Conservation (phyloP, 2,329 filamentous ascomycete genomes). For the Catunica adiposa region DNA sequence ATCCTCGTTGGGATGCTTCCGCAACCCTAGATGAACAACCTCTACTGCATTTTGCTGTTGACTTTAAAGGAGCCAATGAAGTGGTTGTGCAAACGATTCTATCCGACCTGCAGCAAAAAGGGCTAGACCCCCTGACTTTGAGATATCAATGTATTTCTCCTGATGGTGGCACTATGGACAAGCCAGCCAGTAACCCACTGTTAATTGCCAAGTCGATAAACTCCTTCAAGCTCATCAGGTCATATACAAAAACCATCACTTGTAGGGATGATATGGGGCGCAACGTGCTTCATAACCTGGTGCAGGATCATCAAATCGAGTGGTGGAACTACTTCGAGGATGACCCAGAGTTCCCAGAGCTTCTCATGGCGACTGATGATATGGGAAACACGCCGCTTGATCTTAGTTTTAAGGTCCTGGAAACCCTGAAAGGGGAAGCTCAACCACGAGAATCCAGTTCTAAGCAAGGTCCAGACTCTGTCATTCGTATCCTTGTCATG, state of each 20-base stretch:
- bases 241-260: background rate
- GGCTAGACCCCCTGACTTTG: background rate
- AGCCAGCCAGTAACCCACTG: background rate
- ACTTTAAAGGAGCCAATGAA: background rate
- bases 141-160: background rate
- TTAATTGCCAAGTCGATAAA: background rate
- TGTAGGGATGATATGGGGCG: background rate
- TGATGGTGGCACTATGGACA: no score
- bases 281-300: background rate
- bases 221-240: background rate
- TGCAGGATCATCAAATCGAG: background rate
- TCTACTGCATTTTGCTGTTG: background rate
- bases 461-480: background rate
- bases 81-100: background rate
- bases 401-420: background rate
- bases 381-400: conserved; percentile 3
- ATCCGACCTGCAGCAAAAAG: background rate
- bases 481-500: background rate
- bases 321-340: background rate
- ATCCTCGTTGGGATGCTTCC: background rate
- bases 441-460: background rate
- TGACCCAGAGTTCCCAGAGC: background rate
- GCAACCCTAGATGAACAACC: background rate
- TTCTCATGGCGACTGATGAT: background rate
- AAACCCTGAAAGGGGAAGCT: no score